A percentile compares a stretch with the other conserved stretches of the same genome.
Evolutionary conservation across 2,329 filamentous ascomycete genomes (phyloP).

Genomic region (Fusarium marasasianum): DNA sequence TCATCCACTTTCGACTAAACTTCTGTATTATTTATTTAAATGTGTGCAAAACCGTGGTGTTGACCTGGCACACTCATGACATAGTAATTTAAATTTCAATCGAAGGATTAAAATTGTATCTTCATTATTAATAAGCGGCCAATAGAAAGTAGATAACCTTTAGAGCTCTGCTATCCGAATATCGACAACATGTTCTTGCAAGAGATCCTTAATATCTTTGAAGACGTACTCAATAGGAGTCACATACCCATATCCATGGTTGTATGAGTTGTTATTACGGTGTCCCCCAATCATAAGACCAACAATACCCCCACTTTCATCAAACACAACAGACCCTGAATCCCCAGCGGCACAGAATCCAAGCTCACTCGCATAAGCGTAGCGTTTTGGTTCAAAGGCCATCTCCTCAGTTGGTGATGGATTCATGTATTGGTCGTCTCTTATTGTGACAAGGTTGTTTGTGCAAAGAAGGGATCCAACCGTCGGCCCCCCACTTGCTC

Average conservation of each 20-base stretch:
- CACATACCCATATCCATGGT: not conserved
- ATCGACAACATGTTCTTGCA: not conserved
- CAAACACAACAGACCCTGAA: not conserved
- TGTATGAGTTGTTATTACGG: not conserved
- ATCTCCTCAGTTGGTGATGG: not conserved
- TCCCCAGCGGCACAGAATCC: not conserved
- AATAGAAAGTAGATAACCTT: not conserved
- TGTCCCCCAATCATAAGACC: not conserved
- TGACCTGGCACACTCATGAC: accelerated
- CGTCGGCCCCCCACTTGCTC: accelerated
- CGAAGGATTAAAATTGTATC: accelerated
- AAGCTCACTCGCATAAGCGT: accelerated
- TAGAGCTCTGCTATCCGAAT: not conserved
- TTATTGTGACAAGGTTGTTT: not conserved
- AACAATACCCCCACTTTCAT: not conserved
- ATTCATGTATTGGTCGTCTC: not conserved
- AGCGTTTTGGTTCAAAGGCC: not conserved
- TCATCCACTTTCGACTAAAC: accelerated
- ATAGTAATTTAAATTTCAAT: accelerated
- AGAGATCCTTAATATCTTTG: not conserved
- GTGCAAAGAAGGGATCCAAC: not conserved
- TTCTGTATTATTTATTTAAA: accelerated
- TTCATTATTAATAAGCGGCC: accelerated
- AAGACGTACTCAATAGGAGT: not conserved
- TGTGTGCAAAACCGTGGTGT: accelerated